phyloP scores from a whole-genome alignment of 1,284 basidiomycete species.

The Fomitiporia mediterranea region DNA sequence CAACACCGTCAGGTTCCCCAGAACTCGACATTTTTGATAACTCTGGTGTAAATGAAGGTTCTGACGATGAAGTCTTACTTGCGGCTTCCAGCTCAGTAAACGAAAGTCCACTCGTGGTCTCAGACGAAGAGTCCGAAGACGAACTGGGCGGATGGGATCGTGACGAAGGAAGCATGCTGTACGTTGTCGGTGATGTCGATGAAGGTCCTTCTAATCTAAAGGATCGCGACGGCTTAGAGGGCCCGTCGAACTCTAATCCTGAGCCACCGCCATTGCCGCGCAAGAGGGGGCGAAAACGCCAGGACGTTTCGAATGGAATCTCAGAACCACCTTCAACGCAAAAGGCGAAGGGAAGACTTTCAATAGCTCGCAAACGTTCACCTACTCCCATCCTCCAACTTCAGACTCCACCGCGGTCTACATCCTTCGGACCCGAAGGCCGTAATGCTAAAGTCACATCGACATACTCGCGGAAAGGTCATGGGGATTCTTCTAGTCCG shows the following conservation, averaged over 20 bases:
- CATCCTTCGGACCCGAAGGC: constrained; percentile 24
- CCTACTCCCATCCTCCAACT: constrained; percentile 20
- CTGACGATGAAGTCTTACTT: constrained; percentile 4
- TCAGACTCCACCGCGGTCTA: constrained; percentile 28
- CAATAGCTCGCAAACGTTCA: background rate
- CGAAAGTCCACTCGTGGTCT: too few species aligned
- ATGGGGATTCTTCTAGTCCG: background rate
- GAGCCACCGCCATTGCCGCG: background rate
- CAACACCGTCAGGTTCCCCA: constrained; percentile 13
- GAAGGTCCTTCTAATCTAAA: constrained; percentile 17
- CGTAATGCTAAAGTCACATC: constrained; percentile 9
- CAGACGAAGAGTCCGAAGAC: constrained; percentile 40
- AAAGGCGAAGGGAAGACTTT: background rate
- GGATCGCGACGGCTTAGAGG: constrained; percentile 19
- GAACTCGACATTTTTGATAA: constrained; percentile 15
- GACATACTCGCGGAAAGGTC: constrained; percentile 17
- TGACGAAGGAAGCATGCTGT: constrained; percentile 35
- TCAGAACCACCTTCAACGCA: background rate
- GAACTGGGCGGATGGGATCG: constrained; percentile 40
- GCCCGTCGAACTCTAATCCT: background rate
- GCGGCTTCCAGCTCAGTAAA: constrained; percentile 8
- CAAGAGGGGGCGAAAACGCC: background rate
- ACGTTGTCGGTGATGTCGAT: constrained; percentile 22
- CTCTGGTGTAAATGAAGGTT: background rate
- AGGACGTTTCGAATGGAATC: background rate